A percentile compares a stretch with the other conserved stretches of the same genome.
Conservation (phyloP, 2,329 filamentous ascomycete genomes). For the Penicillium sp. region DNA sequence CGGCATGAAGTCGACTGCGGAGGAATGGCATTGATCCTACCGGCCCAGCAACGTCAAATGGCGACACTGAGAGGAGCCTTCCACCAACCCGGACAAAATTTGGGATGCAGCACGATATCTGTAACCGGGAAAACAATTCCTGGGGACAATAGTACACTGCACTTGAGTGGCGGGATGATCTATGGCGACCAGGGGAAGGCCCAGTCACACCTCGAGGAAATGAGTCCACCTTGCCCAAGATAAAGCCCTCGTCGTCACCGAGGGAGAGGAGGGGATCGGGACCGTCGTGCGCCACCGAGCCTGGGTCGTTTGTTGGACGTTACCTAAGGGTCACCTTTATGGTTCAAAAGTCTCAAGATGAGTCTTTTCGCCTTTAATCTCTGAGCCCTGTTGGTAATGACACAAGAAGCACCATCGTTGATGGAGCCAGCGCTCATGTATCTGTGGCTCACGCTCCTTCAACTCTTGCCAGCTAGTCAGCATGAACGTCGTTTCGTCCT, state of each 20-base stretch:
- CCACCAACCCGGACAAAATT: background rate
- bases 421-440: background rate
- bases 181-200: background rate
- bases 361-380: background rate
- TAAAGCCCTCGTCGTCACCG: background rate
- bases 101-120: background rate
- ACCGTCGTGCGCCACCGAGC: background rate
- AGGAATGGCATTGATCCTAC: background rate
- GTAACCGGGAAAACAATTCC: background rate
- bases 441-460: background rate
- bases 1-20: background rate
- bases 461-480: background rate
- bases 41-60: background rate
- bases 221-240: background rate
- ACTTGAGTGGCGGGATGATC: background rate
- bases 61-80: background rate
- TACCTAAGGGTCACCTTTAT: too few relatives aligned
- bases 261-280: background rate
- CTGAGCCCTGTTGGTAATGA: background rate
- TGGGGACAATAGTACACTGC: background rate
- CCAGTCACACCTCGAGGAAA: background rate
- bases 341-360: background rate
- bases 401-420: background rate
- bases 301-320: too few relatives aligned
- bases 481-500: background rate